phyloP scores from a whole-genome alignment of 2,329 filamentous ascomycete genomes.

The Colletotrichum sp. region DNA sequence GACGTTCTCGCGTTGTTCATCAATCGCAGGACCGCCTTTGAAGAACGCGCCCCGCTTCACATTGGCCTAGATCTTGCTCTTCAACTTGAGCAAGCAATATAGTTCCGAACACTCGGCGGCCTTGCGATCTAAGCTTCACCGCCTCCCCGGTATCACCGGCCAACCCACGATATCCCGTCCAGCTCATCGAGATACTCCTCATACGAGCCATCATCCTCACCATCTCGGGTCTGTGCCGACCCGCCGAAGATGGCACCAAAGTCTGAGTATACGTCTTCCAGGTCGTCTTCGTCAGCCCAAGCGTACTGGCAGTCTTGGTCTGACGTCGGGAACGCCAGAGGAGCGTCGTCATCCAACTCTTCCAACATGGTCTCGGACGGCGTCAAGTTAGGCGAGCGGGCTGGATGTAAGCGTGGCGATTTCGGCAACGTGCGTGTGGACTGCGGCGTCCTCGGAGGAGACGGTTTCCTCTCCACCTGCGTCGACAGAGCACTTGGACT shows the following conservation, averaged over 20 bases:
- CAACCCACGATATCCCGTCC: constrained; percentile 57
- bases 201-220: constrained; percentile 47
- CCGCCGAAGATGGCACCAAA: constrained; percentile 57
- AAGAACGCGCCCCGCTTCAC: background rate
- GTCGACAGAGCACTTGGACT: background rate
- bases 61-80: background rate
- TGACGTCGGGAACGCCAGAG: constrained; percentile 51
- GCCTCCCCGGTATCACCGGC: background rate
- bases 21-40: background rate
- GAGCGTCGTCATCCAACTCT: constrained; percentile 48
- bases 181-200: constrained; percentile 63
- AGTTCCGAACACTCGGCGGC: background rate
- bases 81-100: background rate
- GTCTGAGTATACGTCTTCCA: constrained; percentile 60
- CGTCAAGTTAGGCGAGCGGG: constrained; percentile 29
- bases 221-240: constrained; percentile 25
- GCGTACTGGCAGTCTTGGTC: constrained; percentile 51
- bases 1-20: background rate
- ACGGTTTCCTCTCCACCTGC: background rate
- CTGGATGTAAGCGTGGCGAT: background rate
- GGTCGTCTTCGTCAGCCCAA: constrained; percentile 44
- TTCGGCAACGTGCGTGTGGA: background rate
- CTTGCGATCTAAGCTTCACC: background rate
- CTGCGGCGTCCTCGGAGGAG: background rate
- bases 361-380: constrained; percentile 30